phyloP scores from a whole-genome alignment of 176 grass and related monocot species.

The Carex littledalei region DNA sequence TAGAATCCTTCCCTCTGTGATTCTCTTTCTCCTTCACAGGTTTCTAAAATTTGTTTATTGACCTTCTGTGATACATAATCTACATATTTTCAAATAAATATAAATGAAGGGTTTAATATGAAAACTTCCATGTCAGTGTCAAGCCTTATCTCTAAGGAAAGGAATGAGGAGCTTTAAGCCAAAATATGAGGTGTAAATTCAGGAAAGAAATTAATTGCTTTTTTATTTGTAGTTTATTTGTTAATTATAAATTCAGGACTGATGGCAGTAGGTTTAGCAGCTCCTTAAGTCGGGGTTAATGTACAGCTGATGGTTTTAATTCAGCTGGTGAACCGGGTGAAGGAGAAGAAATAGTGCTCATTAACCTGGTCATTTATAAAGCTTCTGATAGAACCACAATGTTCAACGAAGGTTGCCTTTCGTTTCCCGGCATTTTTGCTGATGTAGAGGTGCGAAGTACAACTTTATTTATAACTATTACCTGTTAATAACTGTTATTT shows the following conservation, averaged over 20 bases:
- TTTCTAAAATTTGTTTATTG: no score
- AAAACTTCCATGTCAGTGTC: no score
- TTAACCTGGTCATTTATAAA: constrained; percentile 82
- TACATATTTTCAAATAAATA: no score
- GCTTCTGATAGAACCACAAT: constrained; percentile 43
- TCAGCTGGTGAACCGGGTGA: constrained; percentile 64
- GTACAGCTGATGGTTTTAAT: constrained; percentile 99
- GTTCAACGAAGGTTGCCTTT: constrained; percentile 90
- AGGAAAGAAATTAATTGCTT: background rate
- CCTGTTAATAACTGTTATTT: background rate
- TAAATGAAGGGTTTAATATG: no score
- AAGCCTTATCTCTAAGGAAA: no score
- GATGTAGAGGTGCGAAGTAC: constrained; percentile 70
- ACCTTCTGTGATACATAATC: no score
- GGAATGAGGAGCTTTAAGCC: no score
- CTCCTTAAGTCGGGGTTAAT: constrained; percentile 90
- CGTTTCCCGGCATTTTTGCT: constrained; percentile 90
- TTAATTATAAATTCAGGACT: constrained; percentile 46
- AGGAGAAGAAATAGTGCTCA: constrained; percentile 90
- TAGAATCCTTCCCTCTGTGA: no score
- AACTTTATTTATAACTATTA: background rate
- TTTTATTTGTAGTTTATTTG: background rate
- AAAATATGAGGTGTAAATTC: no score
- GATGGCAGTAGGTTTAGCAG: constrained; percentile 90
- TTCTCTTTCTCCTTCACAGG: no score